These are phyloP conservation scores for Zygoascus meyerae DNA, from an alignment of 1,139 yeast species.

Conservation along the genomic window DNA sequence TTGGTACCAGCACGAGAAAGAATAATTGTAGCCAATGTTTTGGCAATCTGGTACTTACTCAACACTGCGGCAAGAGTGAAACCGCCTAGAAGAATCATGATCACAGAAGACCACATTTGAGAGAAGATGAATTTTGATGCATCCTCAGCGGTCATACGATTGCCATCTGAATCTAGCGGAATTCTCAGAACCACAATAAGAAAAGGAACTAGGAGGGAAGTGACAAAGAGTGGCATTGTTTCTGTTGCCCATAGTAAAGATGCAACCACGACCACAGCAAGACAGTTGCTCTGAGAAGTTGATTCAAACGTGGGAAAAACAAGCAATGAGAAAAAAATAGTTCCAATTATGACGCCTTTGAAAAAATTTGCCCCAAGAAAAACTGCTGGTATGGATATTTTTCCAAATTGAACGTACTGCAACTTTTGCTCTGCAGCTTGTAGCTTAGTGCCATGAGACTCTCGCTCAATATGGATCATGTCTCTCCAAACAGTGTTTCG, in stretches of 20 bases:
- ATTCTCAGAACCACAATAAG: slow-evolving; percentile 69
- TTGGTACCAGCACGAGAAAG: slow-evolving; percentile 79
- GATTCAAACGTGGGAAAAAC: slow-evolving; percentile 56
- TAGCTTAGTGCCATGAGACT: slow-evolving; percentile 38
- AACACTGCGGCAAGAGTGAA: slow-evolving; percentile 91
- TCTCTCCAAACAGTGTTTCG: slow-evolving; percentile 97
- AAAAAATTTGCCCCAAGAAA: slow-evolving; percentile 21
- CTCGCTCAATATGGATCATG: slow-evolving; percentile 83
- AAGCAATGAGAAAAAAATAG: slow-evolving; percentile 46
- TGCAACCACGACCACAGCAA: slow-evolving; percentile 72
- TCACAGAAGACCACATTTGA: slow-evolving; percentile 93
- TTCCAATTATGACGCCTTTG: slow-evolving; percentile 39
- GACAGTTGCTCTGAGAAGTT: slow-evolving; percentile 62
- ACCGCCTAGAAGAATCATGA: slow-evolving; percentile 84
- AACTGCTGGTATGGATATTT: slow-evolving; percentile 20
- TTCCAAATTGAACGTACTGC: slow-evolving; percentile 16
- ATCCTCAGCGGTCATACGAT: slow-evolving; percentile 51
- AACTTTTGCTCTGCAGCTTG: slow-evolving; percentile 10
- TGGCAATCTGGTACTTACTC: slow-evolving; percentile 85
- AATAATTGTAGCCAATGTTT: slow-evolving; percentile 72
- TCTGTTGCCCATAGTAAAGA: slow-evolving; percentile 94
- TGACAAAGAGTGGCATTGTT: slow-evolving; percentile 80
- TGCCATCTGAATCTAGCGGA: slow-evolving; percentile 46
- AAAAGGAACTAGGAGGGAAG: slow-evolving; percentile 76
- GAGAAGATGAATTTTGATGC: slow-evolving; percentile 75